Evolutionary conservation across 345 rosid species (phyloP).

Genomic region (Bretschneidera sinensis): DNA sequence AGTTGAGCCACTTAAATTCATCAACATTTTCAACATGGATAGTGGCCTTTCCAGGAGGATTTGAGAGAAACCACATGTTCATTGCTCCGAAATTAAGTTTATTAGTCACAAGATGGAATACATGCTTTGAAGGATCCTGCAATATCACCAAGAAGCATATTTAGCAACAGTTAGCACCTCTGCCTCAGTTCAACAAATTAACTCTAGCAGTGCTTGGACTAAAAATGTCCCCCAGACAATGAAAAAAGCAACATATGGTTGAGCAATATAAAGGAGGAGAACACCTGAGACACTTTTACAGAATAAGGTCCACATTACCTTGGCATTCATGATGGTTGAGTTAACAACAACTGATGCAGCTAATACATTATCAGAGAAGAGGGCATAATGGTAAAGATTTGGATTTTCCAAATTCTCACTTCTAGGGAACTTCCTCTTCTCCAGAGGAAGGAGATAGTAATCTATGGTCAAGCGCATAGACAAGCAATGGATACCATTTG

Average conservation of each 20-base stretch:
- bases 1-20: conserved; percentile 97
- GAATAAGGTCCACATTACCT: conserved; percentile 40
- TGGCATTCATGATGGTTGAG: conserved; percentile 88
- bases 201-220: background rate
- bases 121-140: conserved; percentile 97
- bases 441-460: conserved; percentile 79
- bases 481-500: conserved; percentile 92
- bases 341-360: conserved; percentile 99
- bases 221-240: background rate
- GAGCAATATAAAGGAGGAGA: background rate
- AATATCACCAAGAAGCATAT: conserved; percentile 14
- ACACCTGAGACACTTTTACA: background rate
- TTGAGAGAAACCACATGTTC: conserved; percentile 98
- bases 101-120: conserved; percentile 93
- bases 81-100: conserved; percentile 95
- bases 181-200: conserved; percentile 1
- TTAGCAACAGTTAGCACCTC: conserved; percentile 10
- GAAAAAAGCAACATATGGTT: background rate
- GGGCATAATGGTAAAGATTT: conserved; percentile 86
- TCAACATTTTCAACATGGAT: conserved; percentile 97
- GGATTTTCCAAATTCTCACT: conserved; percentile 88
- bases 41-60: conserved; percentile 91
- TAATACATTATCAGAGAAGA: conserved; percentile 97
- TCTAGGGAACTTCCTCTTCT: conserved; percentile 84
- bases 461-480: conserved; percentile 96